Percentiles rank a stretch among this genome's conserved stretches.
Evolutionary conservation across 2,329 filamentous ascomycete genomes (phyloP).

Genomic region (Cladosporium sp.): DNA sequence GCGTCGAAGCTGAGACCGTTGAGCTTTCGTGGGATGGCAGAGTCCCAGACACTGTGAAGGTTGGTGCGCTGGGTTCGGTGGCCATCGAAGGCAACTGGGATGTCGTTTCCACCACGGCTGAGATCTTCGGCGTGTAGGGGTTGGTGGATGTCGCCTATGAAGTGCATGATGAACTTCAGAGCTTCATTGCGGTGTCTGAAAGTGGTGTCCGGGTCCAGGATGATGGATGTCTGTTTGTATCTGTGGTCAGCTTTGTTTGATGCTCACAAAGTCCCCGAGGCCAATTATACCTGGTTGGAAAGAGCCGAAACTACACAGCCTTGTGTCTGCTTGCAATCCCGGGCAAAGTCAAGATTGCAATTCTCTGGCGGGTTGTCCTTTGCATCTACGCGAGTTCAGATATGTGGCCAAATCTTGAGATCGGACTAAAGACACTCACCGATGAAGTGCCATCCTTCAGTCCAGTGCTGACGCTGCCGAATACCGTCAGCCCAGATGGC

Average conservation of each 20-base stretch:
- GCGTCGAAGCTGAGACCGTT: constrained; percentile 15
- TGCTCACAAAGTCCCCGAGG: neutral
- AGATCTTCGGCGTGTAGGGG: constrained; percentile 62
- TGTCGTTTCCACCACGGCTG: constrained; percentile 47
- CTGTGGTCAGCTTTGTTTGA: neutral
- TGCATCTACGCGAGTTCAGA: constrained; percentile 55
- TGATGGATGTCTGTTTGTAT: constrained; percentile 49
- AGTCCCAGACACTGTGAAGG: constrained; percentile 46
- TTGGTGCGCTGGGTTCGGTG: constrained; percentile 39
- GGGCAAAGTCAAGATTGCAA: constrained; percentile 52
- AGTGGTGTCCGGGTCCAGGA: constrained; percentile 34
- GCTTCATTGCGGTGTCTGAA: constrained; percentile 42
- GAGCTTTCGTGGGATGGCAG: constrained; percentile 10
- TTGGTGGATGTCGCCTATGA: constrained; percentile 64
- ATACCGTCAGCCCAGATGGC: constrained; percentile 14
- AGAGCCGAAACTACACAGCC: constrained; percentile 58
- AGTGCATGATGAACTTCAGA: constrained; percentile 54
- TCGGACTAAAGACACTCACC: neutral
- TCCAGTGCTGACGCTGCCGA: neutral
- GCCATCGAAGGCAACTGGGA: constrained; percentile 48
- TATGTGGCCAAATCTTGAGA: neutral
- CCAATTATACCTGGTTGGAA: constrained; percentile 30
- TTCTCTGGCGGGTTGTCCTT: constrained; percentile 47
- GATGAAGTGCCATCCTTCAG: constrained; percentile 19
- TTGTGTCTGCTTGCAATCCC: constrained; percentile 52